Conservation (phyloP, 768 basidiomycete species). For the Pleurotus tuber-regium region DNA sequence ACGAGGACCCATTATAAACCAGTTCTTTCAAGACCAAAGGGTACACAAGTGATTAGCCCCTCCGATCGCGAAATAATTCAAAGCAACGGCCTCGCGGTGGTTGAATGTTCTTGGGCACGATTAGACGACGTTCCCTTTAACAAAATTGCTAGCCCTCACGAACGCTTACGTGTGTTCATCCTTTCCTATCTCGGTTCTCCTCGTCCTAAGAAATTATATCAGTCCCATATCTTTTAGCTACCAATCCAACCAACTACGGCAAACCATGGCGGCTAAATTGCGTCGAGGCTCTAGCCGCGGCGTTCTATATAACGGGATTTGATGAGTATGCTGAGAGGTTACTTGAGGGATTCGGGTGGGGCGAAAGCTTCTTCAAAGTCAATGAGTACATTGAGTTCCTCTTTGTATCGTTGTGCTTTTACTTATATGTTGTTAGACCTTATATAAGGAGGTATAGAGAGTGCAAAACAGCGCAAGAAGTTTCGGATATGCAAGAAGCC, state of each 20-base stretch:
- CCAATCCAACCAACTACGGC: constrained; percentile 97
- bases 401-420: not conserved
- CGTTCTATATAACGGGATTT: constrained; percentile 92
- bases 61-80: constrained; percentile 80
- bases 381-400: constrained; percentile 63
- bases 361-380: constrained; percentile 80
- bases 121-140: constrained; percentile 92
- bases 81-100: constrained; percentile 84
- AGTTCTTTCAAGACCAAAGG: constrained; percentile 66
- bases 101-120: constrained; percentile 98
- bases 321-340: constrained; percentile 76
- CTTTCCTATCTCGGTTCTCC: not conserved
- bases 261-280: constrained; percentile 97
- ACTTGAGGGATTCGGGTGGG: constrained; percentile 88
- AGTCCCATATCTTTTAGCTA: constrained; percentile 96
- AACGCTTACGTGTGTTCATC: constrained; percentile 71
- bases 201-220: not conserved
- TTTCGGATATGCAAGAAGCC: constrained; percentile 57
- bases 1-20: constrained; percentile 1
- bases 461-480: constrained; percentile 61
- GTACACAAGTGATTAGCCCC: constrained; percentile 72
- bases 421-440: constrained; percentile 30
- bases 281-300: constrained; percentile 91
- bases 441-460: constrained; percentile 76
- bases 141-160: constrained; percentile 92